phyloP scores from a whole-genome alignment of 306 rosid genomes.

The Trifolium repens region DNA sequence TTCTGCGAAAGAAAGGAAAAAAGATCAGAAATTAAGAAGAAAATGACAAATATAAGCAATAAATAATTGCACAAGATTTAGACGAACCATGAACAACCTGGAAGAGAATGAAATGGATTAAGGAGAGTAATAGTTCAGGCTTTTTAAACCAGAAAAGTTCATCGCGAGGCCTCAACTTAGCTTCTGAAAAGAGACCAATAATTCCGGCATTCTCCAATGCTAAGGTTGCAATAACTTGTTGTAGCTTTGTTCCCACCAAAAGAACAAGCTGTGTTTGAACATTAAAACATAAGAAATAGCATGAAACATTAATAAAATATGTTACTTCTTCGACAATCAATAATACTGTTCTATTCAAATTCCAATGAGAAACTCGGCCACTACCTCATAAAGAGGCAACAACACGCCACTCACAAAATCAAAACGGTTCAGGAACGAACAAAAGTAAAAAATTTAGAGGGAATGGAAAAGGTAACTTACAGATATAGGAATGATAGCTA shows the following conservation, averaged over 20 bases:
- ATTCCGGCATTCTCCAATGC: slow-evolving; percentile 87
- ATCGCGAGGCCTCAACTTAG: slow-evolving; percentile 90
- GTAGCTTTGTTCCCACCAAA: slow-evolving; percentile 91
- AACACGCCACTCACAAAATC: slow-evolving; percentile 3
- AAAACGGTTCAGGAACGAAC: slow-evolving; percentile 17
- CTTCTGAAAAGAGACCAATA: slow-evolving; percentile 55
- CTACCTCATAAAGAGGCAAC: slow-evolving; percentile 3
- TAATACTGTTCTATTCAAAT: slow-evolving; percentile 12
- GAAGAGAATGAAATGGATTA: slow-evolving; percentile 96
- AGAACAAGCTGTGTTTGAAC: slow-evolving; percentile 76
- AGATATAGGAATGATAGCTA: slow-evolving; percentile 81
- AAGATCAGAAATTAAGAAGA: slow-evolving; percentile 31
- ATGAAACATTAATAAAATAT: slow-evolving; percentile 18
- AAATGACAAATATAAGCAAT: slow-evolving; percentile 13
- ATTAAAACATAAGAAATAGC: slow-evolving; percentile 39
- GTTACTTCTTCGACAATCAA: slow-evolving; percentile 16
- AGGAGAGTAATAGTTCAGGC: slow-evolving; percentile 84
- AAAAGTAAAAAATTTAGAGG: neutral
- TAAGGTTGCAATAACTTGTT: slow-evolving; percentile 90
- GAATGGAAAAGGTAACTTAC: slow-evolving; percentile 57
- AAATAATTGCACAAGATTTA: slow-evolving; percentile 34
- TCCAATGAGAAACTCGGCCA: slow-evolving; percentile 1
- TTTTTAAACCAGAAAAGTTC: slow-evolving; percentile 98
- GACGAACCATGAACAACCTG: slow-evolving; percentile 61
- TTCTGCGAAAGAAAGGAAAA: slow-evolving; percentile 62